Base-by-base conservation (phyloP, 2,329 filamentous ascomycete species). In the Cucurbitaria berberidis region DNA sequence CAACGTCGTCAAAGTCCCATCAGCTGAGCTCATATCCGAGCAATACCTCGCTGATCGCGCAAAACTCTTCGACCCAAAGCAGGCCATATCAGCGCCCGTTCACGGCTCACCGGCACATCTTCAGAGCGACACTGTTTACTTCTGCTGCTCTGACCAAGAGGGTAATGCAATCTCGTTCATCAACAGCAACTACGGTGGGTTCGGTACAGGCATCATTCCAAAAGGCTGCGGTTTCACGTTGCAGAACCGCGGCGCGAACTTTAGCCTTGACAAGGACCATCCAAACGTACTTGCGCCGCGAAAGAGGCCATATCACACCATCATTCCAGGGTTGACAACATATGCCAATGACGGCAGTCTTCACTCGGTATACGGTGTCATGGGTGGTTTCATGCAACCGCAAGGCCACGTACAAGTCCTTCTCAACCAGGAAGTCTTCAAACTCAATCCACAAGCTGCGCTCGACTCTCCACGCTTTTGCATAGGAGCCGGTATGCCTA, bases 381-480 rank as follows among this genome's bases (percentile, higher is more conserved):
- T 98, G 95, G 95, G 95, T 46, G 93, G 92, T 2, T 98, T 96
- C 77, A 98, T 98, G 90, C 95, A 99, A 77, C 95, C 95, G 0
- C 95, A 98, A 76, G 95, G 93, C 19, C 95, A 98, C 55, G 88
- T 98, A 0, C 95, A 98, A 75, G 92, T 96, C 0, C 78, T 99
- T 9, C 81, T 98, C 1, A 96, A 96, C 62, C 93, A 96, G 84
- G 77, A 96, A 0, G 85, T 92, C 0, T 96, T 93, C 64, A 86
- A 87, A 1, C 81, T 91, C 47, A 89, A 88, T 58, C 92, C 93
- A 0, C 95, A 99, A 76, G 86, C 91, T 53, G 92, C 93, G 2
- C 82, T 98, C 0, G 95, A 99, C 70, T 89, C 93, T 3, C 93
- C 95, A 15, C 82, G 95, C n/a, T 83, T 98, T 60, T 97, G 92